Evolutionary conservation across 169 alveolate genomes (phyloP), one percentile per base, ranked within the genome.

Genomic region (Plasmodium inui): DNA sequence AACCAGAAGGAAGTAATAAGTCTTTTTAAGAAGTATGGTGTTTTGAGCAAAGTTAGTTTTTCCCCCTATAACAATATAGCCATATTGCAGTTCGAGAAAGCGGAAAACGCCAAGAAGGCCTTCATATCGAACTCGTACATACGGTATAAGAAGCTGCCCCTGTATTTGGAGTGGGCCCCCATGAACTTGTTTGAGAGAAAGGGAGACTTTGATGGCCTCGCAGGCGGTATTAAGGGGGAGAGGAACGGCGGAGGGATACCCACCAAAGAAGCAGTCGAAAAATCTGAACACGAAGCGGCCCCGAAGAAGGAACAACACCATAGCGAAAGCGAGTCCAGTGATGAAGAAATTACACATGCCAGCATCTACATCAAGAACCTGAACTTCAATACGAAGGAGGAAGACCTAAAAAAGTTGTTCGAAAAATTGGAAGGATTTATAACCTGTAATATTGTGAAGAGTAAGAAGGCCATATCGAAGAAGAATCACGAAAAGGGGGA

Each of bases 151-250:
- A 92, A 96, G 83, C 96, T 97, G 44, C 99, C 99, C 2, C 81
- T 98, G 19, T 98, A 97, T 92, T 92, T 98, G 9, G 99, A 98
- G 85, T 98, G 98, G 98, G 99, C 99, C n/a, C 99, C 99, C 1
- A 57, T 93, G 30, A 83, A 92, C 30, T 71, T 96, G 26, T 96
- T 95, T 85, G 89, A 74, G 82, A 41, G 84, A 30, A 92, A 30
- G 57, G 39, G n/a, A 28, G 55, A 84, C 3, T 70, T 32, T 50
- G 71, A 19, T 85, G 50, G 14, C 9, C 22, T 26, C 1, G 34
- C 61, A 10, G 70, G 9, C 22, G 74, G 34, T 12, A 74, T 3
- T 17, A 88, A 71, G 32, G 81, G 72, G 14, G 93, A 74, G 22
- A 92, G 41, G 22, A 93, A 37, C 12, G 88, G 3, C 17, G 88